Evolutionary conservation across 2,329 filamentous ascomycete genomes (phyloP).

Genomic region (Arthrobotrys entomopaga): DNA sequence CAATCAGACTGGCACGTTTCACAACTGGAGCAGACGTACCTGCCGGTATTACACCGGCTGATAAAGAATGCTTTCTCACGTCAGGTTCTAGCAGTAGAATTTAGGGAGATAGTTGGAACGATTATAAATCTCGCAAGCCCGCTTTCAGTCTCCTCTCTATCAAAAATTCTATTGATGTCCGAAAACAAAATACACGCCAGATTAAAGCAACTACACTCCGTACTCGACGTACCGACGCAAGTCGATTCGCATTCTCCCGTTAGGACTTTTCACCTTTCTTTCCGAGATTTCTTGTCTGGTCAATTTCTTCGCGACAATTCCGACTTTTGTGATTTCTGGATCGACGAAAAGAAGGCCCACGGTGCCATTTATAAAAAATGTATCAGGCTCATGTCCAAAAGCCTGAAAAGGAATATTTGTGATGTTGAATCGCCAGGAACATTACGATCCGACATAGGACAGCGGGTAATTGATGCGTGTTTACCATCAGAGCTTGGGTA

Average conservation of each 20-base stretch:
- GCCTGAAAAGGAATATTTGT: constrained; percentile 60
- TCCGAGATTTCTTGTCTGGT: constrained; percentile 34
- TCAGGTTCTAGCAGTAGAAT: not conserved
- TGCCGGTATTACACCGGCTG: constrained; percentile 11
- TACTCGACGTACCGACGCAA: constrained; percentile 19
- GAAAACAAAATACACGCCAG: not conserved
- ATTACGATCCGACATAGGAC: constrained; percentile 53
- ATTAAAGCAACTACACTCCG: constrained; percentile 15
- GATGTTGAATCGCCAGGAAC: constrained; percentile 43
- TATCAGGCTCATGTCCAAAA: constrained; percentile 61
- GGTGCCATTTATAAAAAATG: constrained; percentile 17
- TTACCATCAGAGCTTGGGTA: constrained; percentile 61
- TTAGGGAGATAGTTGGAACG: constrained; percentile 10
- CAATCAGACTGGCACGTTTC: not conserved
- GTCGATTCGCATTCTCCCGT: constrained; percentile 3
- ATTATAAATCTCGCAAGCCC: constrained; percentile 22
- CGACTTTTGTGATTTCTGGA: constrained; percentile 18
- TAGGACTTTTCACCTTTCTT: constrained; percentile 35
- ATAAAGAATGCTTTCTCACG: not conserved
- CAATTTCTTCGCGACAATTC: not conserved
- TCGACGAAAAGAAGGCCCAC: constrained; percentile 24
- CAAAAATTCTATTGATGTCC: not conserved
- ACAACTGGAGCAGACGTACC: constrained; percentile 15
- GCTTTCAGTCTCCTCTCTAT: constrained; percentile 9
- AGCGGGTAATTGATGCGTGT: constrained; percentile 56